Base-by-base conservation (phyloP, 352 stramenopile species). In the Globisporangium cystogenes region DNA sequence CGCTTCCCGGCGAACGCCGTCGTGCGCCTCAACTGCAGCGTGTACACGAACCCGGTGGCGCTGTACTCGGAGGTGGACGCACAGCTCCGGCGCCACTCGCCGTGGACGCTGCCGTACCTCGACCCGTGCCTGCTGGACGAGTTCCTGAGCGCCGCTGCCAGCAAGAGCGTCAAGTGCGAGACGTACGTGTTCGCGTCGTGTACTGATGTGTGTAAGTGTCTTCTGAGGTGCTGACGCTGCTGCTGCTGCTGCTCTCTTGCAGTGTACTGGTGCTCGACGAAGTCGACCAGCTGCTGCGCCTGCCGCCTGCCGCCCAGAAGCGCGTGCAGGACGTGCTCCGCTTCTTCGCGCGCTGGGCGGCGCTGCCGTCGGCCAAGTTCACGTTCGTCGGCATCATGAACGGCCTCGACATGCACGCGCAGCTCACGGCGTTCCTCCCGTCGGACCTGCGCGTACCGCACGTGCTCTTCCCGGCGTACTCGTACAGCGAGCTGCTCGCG, bases 351-450 rank as follows among this genome's bases (percentile, higher is more conserved):
- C 68, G 63, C 8, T 90, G 79, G 79, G 64, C 79, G 3, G 47
- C 74, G 36, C 41, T 72, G 20, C 63, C 70, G 6, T 47, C 72
- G 2, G 52, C 62, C 15, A 39, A 39, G 7, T 48, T 87, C 42
- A 72, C 71, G 51, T 82, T 90, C 41, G 41, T 90, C 45, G 74
- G 73, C 15, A 82, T 90, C 50, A 80, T 90, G 67, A 90, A 90
- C 45, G 78, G 78, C 31, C 57, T 87, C 48, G 79, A 90, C 57
- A 86, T 90, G 79, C 82, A 86, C 54, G 47, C 77, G 16, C 72
- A 74, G 33, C 68, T 89, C 29, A 57, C 53, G 11, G 45, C 43
- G 15, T 67, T 72, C 48, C 57, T 72, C 26, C 51, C 73, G 0
- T 60, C 68, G 20, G 50, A 66, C 6, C 37, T 77, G 11, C 47